These are phyloP conservation scores for Colletotrichum limetticola DNA, from an alignment of 2,329 filamentous ascomycete species.

Conservation along the genomic window DNA sequence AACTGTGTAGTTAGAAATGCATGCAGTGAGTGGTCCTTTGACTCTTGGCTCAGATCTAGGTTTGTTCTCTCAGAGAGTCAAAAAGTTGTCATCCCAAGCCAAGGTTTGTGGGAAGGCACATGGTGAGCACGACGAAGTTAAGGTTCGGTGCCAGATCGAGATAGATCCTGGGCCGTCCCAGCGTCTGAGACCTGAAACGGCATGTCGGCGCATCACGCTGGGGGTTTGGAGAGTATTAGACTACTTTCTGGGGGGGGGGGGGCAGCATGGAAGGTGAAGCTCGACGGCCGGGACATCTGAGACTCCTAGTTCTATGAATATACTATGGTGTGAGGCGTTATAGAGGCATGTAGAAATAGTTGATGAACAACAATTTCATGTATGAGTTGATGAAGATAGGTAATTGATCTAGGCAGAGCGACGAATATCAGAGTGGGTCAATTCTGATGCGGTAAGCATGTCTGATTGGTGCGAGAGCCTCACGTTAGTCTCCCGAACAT, in stretches of 20 bases:
- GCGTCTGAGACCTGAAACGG: conserved; percentile 21
- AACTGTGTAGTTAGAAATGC: neutral
- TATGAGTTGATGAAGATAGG: neutral
- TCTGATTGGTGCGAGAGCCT: conserved; percentile 22
- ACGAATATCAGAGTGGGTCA: conserved; percentile 13
- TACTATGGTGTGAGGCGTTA: neutral
- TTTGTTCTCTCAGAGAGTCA: neutral
- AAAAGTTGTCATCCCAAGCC: conserved; percentile 29
- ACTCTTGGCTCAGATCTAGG: conserved; percentile 2
- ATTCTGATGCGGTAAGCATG: neutral
- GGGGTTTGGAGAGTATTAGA: neutral
- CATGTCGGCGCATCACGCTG: conserved; percentile 9
- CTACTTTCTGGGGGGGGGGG: neutral
- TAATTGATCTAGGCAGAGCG: neutral
- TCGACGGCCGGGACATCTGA: neutral
- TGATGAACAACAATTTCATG: too few relatives aligned
- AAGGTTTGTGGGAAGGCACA: conserved; percentile 1
- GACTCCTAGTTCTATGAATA: neutral
- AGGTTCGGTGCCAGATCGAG: conserved; percentile 18
- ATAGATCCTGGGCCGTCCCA: conserved; percentile 27
- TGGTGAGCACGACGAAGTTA: conserved; percentile 14
- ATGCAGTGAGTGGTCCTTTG: neutral
- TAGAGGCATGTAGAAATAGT: neutral
- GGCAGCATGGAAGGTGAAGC: neutral
- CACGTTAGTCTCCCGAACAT: neutral